Percentiles rank a stretch among this genome's conserved stretches.
These are phyloP conservation scores for Botryotinia narcissicola DNA, from an alignment of 2,329 filamentous ascomycete species.

Conservation along the genomic window DNA sequence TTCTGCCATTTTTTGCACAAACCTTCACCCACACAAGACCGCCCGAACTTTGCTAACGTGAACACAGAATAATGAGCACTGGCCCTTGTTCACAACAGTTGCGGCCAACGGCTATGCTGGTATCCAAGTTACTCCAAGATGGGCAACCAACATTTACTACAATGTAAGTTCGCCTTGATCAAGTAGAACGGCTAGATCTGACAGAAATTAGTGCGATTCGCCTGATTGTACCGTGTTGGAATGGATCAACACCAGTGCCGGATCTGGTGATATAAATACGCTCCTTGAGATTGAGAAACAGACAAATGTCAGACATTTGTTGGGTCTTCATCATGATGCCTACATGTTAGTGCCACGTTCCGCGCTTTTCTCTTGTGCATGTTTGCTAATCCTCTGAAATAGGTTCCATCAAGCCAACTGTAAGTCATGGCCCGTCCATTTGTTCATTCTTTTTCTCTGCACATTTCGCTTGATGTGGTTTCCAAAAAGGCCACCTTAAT, in stretches of 20 bases:
- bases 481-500: too few species aligned
- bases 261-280: slow-evolving; percentile 51
- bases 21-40: not conserved
- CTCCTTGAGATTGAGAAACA: slow-evolving; percentile 50
- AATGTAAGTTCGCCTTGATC: slow-evolving; percentile 41
- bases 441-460: not conserved
- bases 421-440: not conserved
- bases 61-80: slow-evolving; percentile 43
- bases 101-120: slow-evolving; percentile 53
- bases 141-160: slow-evolving; percentile 62
- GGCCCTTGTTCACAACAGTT: slow-evolving; percentile 53
- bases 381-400: not conserved
- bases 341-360: slow-evolving; percentile 24
- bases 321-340: slow-evolving; percentile 46
- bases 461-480: not conserved
- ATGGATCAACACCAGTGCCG: slow-evolving; percentile 58
- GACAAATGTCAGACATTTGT: slow-evolving; percentile 54
- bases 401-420: slow-evolving; percentile 50
- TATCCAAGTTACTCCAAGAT: slow-evolving; percentile 57
- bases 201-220: slow-evolving; percentile 46
- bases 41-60: not conserved
- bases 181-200: not conserved
- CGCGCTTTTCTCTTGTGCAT: too few species aligned
- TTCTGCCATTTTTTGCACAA: not conserved
- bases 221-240: slow-evolving; percentile 54